Percentiles rank a stretch among this genome's conserved stretches.
These are phyloP conservation scores for Trypanosoma caninum DNA, from an alignment of 208 protist genomes.

Conservation along the genomic window DNA sequence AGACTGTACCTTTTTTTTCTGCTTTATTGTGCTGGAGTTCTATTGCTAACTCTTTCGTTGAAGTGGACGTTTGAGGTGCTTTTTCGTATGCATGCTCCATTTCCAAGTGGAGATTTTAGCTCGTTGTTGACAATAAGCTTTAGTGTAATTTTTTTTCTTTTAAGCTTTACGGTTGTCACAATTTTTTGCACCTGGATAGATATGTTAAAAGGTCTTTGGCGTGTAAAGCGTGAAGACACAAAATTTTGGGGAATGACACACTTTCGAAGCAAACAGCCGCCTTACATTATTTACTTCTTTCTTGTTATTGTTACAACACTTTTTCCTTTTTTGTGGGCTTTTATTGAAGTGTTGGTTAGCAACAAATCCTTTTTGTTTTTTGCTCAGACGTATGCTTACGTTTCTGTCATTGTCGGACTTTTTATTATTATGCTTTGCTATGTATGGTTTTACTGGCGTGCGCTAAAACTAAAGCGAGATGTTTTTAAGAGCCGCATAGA, in stretches of 20 bases:
- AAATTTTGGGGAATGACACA: constrained; percentile 80
- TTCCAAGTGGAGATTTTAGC: constrained; percentile 24
- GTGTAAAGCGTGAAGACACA: constrained; percentile 48
- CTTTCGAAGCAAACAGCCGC: constrained; percentile 60
- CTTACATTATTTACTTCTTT: constrained; percentile 67
- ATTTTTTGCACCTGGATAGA: constrained; percentile 65
- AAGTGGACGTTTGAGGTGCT: constrained; percentile 75
- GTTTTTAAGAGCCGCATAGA: constrained; percentile 35
- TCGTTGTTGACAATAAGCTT: constrained; percentile 55
- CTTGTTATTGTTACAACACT: constrained; percentile 61
- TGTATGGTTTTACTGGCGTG: constrained; percentile 74
- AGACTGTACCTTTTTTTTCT: constrained; percentile 74
- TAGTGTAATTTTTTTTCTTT: constrained; percentile 74
- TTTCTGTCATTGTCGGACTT: constrained; percentile 47
- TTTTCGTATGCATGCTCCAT: constrained; percentile 61
- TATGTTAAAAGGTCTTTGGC: constrained; percentile 70
- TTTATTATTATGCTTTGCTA: constrained; percentile 74
- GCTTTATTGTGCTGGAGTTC: constrained; percentile 54
- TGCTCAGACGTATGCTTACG: constrained; percentile 63
- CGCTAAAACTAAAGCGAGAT: constrained; percentile 57
- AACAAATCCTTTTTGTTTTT: constrained; percentile 68
- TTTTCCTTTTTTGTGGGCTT: constrained; percentile 71
- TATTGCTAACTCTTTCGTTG: constrained; percentile 51
- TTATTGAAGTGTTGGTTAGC: constrained; percentile 49
- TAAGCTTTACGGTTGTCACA: constrained; percentile 65